Conservation (phyloP, 1,139 yeast species). For the Kodamaea anthophila region DNA sequence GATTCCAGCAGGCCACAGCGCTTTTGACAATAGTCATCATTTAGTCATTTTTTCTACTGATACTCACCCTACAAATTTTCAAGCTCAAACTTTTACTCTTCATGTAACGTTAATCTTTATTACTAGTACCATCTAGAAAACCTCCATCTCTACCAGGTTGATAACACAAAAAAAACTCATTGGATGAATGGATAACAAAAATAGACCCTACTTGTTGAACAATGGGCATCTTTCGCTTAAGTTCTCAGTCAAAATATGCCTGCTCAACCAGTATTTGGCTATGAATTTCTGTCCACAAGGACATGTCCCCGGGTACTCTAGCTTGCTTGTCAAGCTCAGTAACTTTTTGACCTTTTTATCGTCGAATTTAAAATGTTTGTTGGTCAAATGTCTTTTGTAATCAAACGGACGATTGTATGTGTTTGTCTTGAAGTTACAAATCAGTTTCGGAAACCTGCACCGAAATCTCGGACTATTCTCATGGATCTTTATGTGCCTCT, state of each 20-base stretch:
- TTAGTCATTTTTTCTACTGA: too few relatives aligned
- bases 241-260: constrained; percentile 13
- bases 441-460: constrained; percentile 13
- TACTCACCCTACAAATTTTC: too few relatives aligned
- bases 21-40: too few relatives aligned
- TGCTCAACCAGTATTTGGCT: constrained; percentile 13
- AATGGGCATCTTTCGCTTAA: constrained; percentile 9
- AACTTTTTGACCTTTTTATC: constrained; percentile 11
- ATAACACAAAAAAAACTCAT: too few relatives aligned
- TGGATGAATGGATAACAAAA: too few relatives aligned
- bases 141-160: too few relatives aligned
- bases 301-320: constrained; percentile 15
- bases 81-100: too few relatives aligned
- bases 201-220: too few relatives aligned
- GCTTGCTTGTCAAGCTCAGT: constrained; percentile 13
- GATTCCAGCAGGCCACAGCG: too few relatives aligned
- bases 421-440: constrained; percentile 14
- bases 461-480: constrained; percentile 13
- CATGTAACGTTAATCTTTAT: too few relatives aligned
- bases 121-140: too few relatives aligned
- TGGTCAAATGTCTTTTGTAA: constrained; percentile 15
- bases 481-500: constrained; percentile 16
- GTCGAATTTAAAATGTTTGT: constrained; percentile 16
- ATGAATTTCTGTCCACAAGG: constrained; percentile 14
- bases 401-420: constrained; percentile 17